phyloP scores from a whole-genome alignment of 140 eudicot species.

The Anethum foeniculum region DNA sequence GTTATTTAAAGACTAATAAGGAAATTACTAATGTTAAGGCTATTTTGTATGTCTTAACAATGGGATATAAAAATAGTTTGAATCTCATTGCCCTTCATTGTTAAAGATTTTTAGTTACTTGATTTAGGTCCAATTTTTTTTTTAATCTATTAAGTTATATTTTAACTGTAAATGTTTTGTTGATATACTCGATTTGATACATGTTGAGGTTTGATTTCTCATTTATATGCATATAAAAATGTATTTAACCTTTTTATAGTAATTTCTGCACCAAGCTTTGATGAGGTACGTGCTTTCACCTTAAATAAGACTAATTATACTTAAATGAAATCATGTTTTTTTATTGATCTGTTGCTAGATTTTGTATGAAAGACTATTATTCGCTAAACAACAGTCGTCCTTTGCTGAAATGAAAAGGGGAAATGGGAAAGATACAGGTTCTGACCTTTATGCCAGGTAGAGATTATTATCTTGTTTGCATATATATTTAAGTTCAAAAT shows the following conservation, averaged over 20 bases:
- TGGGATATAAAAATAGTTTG: background rate
- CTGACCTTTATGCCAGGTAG: conserved; percentile 78
- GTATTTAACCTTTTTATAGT: background rate
- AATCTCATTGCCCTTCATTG: background rate
- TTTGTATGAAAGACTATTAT: conserved; percentile 67
- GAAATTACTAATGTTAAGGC: background rate
- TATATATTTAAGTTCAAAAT: background rate
- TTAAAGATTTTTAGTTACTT: background rate
- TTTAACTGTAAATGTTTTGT: background rate
- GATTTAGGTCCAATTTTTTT: background rate
- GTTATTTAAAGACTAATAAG: background rate
- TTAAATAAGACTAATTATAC: background rate
- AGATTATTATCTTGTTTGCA: conserved; percentile 3
- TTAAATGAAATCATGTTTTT: background rate
- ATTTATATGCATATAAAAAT: background rate
- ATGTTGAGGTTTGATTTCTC: background rate
- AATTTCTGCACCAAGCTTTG: background rate
- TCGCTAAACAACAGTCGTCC: conserved; percentile 49
- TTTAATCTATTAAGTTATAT: background rate
- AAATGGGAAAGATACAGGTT: conserved; percentile 46
- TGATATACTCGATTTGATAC: background rate
- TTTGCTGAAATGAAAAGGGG: conserved; percentile 65
- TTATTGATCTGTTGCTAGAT: conserved; percentile 31
- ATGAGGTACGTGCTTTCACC: background rate
- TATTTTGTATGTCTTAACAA: background rate